Conservation (phyloP, 1,284 basidiomycete genomes). For the Apiotrichum montevideense region DNA sequence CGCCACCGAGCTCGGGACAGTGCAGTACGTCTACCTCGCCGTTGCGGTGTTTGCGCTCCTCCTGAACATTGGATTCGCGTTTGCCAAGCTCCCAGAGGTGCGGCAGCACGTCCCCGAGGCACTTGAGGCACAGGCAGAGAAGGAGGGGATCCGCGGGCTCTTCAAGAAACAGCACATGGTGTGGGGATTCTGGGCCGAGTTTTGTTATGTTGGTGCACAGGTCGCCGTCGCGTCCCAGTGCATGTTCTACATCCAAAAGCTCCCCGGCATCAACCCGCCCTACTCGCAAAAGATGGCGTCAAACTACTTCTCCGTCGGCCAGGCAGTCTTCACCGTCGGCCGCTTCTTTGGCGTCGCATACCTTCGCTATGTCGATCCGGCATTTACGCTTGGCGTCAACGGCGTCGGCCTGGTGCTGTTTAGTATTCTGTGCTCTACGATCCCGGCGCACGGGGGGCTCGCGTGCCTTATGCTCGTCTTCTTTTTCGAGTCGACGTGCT, state of each 20-base stretch:
- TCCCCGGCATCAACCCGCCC: constrained; percentile 20
- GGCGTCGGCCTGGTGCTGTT: constrained; percentile 29
- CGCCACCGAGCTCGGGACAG: constrained; percentile 20
- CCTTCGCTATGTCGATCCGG: constrained; percentile 30
- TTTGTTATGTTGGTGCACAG: constrained; percentile 25
- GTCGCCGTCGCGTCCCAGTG: constrained; percentile 31
- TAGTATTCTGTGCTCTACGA: constrained; percentile 23
- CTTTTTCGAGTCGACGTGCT: constrained; percentile 33
- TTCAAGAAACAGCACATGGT: constrained; percentile 27
- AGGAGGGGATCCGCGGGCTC: constrained; percentile 25
- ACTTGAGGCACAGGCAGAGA: constrained; percentile 12
- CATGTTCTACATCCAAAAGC: constrained; percentile 26
- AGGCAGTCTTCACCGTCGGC: constrained; percentile 37
- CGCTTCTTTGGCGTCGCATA: constrained; percentile 32
- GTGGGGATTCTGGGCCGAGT: constrained; percentile 28
- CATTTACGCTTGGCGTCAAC: constrained; percentile 28
- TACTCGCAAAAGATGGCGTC: constrained; percentile 20
- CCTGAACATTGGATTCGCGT: constrained; percentile 24
- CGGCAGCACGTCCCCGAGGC: constrained; percentile 24
- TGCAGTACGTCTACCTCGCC: constrained; percentile 39
- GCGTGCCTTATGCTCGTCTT: constrained; percentile 34
- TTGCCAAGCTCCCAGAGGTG: constrained; percentile 33
- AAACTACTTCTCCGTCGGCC: constrained; percentile 33
- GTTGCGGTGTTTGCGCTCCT: constrained; percentile 23
- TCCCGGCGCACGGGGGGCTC: constrained; percentile 29